These are phyloP conservation scores for Rhypophila decipiens DNA, from an alignment of 495 filamentous ascomycete genomes.

Conservation along the genomic window DNA sequence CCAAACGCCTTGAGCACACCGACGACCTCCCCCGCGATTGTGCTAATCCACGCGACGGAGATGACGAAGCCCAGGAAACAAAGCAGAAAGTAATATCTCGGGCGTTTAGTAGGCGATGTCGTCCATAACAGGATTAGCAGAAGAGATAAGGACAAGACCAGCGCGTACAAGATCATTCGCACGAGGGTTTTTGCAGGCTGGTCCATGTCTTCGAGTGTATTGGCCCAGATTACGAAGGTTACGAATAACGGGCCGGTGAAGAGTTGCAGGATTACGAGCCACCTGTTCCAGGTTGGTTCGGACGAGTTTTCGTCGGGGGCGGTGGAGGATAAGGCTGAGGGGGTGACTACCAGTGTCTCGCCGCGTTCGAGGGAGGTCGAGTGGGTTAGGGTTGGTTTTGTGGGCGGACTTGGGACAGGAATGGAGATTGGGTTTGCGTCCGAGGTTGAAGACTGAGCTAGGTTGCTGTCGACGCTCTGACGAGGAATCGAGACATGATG, in stretches of 20 bases:
- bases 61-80: conserved; percentile 91
- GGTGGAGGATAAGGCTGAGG: no score
- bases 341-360: no score
- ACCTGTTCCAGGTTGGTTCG: conserved; percentile 72
- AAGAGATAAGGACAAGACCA: conserved; percentile 61
- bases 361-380: background rate
- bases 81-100: conserved; percentile 63
- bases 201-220: conserved; percentile 47
- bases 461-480: background rate
- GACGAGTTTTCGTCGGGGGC: conserved; percentile 5
- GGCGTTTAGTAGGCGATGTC: conserved; percentile 53
- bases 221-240: conserved; percentile 69
- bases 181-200: conserved; percentile 41
- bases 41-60: conserved; percentile 90
- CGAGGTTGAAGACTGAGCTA: no score
- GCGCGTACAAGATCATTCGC: conserved; percentile 57
- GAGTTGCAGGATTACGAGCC: conserved; percentile 78
- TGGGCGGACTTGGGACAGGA: background rate
- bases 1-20: conserved; percentile 91
- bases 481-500: no score
- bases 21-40: conserved; percentile 93
- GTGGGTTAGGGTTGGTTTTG: background rate
- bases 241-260: conserved; percentile 86
- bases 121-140: conserved; percentile 57
- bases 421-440: background rate